Evolutionary conservation across 805 yeast species (phyloP).

Genomic region (Candida chilensis): DNA sequence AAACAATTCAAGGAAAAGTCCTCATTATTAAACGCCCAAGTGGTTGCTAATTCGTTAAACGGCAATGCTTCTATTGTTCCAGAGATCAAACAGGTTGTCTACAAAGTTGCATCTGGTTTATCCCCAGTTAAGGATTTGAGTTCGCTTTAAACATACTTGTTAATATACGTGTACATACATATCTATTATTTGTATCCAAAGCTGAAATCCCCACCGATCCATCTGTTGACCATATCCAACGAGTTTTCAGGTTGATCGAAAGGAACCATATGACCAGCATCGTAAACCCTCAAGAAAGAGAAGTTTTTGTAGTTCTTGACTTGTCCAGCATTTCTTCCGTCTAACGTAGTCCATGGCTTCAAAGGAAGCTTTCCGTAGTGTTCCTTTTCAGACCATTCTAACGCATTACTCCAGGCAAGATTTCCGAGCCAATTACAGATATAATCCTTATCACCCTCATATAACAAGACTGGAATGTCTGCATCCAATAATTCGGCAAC

Average conservation of each 20-base stretch:
- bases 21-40: too few relatives aligned
- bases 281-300: conserved; percentile 68
- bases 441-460: conserved; percentile 93
- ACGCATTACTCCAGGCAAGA: conserved; percentile 67
- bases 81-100: too few relatives aligned
- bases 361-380: conserved; percentile 32
- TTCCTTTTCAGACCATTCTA: conserved; percentile 54
- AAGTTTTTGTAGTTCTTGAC: conserved; percentile 64
- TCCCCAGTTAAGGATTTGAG: too few relatives aligned
- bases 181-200: too few relatives aligned
- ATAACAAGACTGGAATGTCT: conserved; percentile 72
- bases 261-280: conserved; percentile 93
- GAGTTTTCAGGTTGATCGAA: conserved; percentile 75
- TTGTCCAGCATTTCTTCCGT: conserved; percentile 48
- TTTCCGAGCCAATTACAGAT: conserved; percentile 93
- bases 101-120: too few relatives aligned
- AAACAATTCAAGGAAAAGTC: too few relatives aligned
- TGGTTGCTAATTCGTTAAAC: too few relatives aligned
- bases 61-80: too few relatives aligned
- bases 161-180: too few relatives aligned
- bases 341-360: conserved; percentile 27
- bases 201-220: conserved; percentile 55
- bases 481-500: conserved; percentile 53
- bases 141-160: too few relatives aligned
- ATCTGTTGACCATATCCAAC: conserved; percentile 60